Percentiles rank a stretch among this genome's conserved stretches.
Evolutionary conservation across 441 rosid genomes (phyloP).

Genomic region (Pelargonium citronellum): DNA sequence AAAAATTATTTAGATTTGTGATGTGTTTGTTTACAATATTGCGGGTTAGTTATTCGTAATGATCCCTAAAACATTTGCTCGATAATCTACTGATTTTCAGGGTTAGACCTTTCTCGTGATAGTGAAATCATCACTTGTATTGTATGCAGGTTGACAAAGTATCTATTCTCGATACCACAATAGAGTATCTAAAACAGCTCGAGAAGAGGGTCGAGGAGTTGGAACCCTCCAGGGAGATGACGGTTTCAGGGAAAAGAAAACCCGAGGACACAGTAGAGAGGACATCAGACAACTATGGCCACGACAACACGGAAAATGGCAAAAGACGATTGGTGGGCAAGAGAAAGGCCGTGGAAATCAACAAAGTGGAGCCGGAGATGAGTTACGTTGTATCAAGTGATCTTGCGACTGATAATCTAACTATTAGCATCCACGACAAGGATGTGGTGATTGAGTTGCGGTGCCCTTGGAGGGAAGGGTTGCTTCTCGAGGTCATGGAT

Average conservation of each 20-base stretch:
- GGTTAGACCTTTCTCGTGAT: too few relatives aligned
- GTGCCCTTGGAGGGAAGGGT: slow-evolving; percentile 80
- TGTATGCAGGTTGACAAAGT: slow-evolving; percentile 64
- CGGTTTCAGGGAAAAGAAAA: slow-evolving; percentile 38
- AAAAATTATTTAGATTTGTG: too few relatives aligned
- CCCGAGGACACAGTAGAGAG: slow-evolving; percentile 46
- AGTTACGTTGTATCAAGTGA: slow-evolving; percentile 30
- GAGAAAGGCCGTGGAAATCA: slow-evolving; percentile 51
- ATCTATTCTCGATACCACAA: slow-evolving; percentile 68
- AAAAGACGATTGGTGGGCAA: slow-evolving; percentile 32
- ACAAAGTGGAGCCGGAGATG: slow-evolving; percentile 33
- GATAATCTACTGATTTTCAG: too few relatives aligned
- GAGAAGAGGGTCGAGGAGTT: slow-evolving; percentile 52
- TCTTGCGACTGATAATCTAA: slow-evolving; percentile 37
- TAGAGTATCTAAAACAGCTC: slow-evolving; percentile 60
- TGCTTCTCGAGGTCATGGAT: slow-evolving; percentile 70
- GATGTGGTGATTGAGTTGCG: slow-evolving; percentile 58
- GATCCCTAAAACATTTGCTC: too few relatives aligned
- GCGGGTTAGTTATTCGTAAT: too few relatives aligned
- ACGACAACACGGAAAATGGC: slow-evolving; percentile 14
- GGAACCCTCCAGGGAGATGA: slow-evolving; percentile 38
- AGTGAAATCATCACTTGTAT: background rate
- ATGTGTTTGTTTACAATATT: too few relatives aligned
- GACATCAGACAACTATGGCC: slow-evolving; percentile 51
- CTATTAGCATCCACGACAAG: slow-evolving; percentile 39